Percentiles rank a stretch among this genome's conserved stretches.
Evolutionary conservation across 176 grass and related monocot species (phyloP).

Genomic region (Oryza meyeriana): DNA sequence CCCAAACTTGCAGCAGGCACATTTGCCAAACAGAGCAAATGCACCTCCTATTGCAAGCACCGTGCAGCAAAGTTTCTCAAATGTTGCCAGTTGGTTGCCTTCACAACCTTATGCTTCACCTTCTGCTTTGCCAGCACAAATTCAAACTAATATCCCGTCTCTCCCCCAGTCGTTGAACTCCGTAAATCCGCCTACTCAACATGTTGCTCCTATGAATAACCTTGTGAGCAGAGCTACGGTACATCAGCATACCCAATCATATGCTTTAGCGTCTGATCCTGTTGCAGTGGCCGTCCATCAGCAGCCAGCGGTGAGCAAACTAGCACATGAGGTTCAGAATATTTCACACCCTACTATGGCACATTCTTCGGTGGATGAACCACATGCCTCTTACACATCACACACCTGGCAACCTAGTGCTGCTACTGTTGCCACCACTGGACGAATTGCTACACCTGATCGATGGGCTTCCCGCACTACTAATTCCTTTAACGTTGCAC

Average conservation of each 20-base stretch:
- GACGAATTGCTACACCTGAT: conserved; percentile 31
- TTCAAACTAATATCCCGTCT: conserved; percentile 15
- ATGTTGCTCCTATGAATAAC: conserved; percentile 38
- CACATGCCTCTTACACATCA: conserved; percentile 29
- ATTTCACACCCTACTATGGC: conserved; percentile 9
- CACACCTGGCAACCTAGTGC: conserved; percentile 43
- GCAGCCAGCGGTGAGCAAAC: conserved; percentile 36
- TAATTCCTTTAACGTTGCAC: conserved; percentile 22
- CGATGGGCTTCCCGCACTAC: conserved; percentile 20
- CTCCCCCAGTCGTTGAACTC: conserved; percentile 24
- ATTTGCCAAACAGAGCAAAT: conserved; percentile 16
- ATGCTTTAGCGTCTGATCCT: conserved; percentile 13
- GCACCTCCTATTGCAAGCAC: conserved; percentile 15
- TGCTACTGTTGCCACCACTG: background rate
- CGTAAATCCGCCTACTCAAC: conserved; percentile 42
- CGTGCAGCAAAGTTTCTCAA: conserved; percentile 44
- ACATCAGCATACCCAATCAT: conserved; percentile 37
- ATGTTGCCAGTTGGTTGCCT: conserved; percentile 39
- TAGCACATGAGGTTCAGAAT: conserved; percentile 38
- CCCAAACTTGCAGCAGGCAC: conserved; percentile 25
- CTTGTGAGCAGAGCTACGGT: conserved; percentile 23
- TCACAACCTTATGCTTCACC: conserved; percentile 44
- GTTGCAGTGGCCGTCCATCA: conserved; percentile 24
- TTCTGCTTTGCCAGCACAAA: conserved; percentile 44
- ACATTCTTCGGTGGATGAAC: conserved; percentile 9